These are phyloP conservation scores for Blakeslea trispora DNA, from an alignment of 371 early-diverging fungal species.

Conservation along the genomic window DNA sequence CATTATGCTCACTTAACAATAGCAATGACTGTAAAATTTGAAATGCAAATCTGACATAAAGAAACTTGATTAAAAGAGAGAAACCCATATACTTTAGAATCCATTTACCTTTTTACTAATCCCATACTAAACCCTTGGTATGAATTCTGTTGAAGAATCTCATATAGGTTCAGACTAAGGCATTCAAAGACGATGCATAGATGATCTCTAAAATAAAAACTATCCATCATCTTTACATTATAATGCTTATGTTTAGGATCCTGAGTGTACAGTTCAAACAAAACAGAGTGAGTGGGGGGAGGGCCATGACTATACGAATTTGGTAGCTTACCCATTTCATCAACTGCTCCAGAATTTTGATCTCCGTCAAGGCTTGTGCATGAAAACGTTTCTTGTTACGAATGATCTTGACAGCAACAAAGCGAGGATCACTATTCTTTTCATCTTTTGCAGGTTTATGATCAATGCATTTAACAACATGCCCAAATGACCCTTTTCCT, in stretches of 20 bases:
- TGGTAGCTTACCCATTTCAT: conserved; percentile 32
- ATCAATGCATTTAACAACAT: conserved; percentile 80
- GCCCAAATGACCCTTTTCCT: conserved; percentile 90
- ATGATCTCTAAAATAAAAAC: conserved; percentile 93
- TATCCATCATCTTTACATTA: conserved; percentile 85
- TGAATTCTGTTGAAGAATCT: conserved; percentile 90
- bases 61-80: neutral
- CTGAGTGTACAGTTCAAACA: no score
- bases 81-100: neutral
- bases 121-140: conserved; percentile 91
- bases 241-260: conserved; percentile 82
- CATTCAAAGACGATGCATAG: conserved; percentile 96
- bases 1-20: conserved; percentile 65
- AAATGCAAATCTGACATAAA: conserved; percentile 55
- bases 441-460: conserved; percentile 53
- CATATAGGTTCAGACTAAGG: conserved; percentile 95
- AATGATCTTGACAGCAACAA: conserved; percentile 86
- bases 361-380: conserved; percentile 81
- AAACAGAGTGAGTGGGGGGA: no score
- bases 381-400: conserved; percentile 82
- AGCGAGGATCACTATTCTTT: conserved; percentile 33
- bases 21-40: conserved; percentile 85
- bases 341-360: conserved; percentile 70
- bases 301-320: no score
- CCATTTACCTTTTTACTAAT: conserved; percentile 69